Evolutionary conservation across 495 filamentous ascomycete genomes (phyloP).

Genomic region (Halenospora varia): DNA sequence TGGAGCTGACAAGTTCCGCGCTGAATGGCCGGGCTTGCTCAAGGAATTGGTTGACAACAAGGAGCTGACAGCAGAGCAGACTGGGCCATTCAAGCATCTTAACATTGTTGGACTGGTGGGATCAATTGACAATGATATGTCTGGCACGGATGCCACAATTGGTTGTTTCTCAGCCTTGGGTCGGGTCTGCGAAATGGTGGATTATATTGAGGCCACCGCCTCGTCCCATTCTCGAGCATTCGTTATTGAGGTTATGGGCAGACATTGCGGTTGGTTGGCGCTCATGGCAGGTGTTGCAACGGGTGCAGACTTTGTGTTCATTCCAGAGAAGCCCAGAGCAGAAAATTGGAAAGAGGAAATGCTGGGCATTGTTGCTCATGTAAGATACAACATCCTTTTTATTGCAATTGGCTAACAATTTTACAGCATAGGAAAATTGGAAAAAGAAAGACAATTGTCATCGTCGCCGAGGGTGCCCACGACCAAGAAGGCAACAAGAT

Average conservation of each 20-base stretch:
- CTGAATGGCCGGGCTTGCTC: slow-evolving; percentile 85
- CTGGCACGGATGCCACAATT: slow-evolving; percentile 95
- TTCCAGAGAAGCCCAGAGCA: slow-evolving; percentile 89
- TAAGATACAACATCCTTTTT: slow-evolving; percentile 26
- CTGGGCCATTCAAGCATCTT: slow-evolving; percentile 68
- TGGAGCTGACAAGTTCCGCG: slow-evolving; percentile 88
- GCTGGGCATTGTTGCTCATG: slow-evolving; percentile 75
- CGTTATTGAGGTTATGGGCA: slow-evolving; percentile 99
- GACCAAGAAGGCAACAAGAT: slow-evolving; percentile 86
- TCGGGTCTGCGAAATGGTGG: slow-evolving; percentile 89
- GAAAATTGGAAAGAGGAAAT: slow-evolving; percentile 89
- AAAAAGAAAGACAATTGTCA: slow-evolving; percentile 96
- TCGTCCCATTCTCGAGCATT: slow-evolving; percentile 97
- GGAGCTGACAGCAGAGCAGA: slow-evolving; percentile 64
- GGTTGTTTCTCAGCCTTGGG: slow-evolving; percentile 91
- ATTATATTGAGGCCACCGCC: slow-evolving; percentile 95
- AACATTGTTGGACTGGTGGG: slow-evolving; percentile 97
- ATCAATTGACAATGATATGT: slow-evolving; percentile 98
- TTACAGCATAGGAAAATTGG: slow-evolving; percentile 80
- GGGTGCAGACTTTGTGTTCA: slow-evolving; percentile 94
- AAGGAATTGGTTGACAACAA: slow-evolving; percentile 71
- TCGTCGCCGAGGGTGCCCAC: slow-evolving; percentile 92
- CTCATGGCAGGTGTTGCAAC: slow-evolving; percentile 95
- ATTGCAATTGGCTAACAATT: slow-evolving; percentile 30
- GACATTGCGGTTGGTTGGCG: slow-evolving; percentile 97